Evolutionary conservation across 2,329 filamentous ascomycete genomes (phyloP).

Genomic region (Zelopaecilomyces penicillatus): DNA sequence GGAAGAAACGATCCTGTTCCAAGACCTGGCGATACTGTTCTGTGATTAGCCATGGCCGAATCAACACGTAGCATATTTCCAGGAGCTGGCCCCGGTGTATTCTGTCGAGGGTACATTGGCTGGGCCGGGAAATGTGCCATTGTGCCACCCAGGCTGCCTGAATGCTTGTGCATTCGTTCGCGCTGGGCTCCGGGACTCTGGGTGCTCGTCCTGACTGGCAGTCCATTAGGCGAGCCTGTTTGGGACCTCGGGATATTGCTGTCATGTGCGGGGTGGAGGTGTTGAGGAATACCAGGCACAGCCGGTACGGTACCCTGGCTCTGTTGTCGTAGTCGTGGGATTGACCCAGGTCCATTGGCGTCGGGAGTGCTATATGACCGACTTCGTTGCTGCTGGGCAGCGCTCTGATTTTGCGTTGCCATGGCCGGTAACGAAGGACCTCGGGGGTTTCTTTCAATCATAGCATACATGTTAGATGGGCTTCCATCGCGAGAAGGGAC

Average conservation of each 20-base stretch:
- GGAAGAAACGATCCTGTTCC: conserved; percentile 22
- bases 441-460: conserved; percentile 57
- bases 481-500: conserved; percentile 71
- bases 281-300: conserved; percentile 68
- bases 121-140: conserved; percentile 50
- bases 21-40: conserved; percentile 40
- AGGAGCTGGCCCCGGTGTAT: conserved; percentile 29
- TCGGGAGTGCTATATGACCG: conserved; percentile 94
- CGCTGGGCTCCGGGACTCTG: conserved; percentile 63
- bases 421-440: conserved; percentile 74
- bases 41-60: conserved; percentile 29
- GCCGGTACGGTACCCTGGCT: conserved; percentile 53
- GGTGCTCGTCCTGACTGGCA: conserved; percentile 60
- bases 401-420: conserved; percentile 46
- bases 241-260: conserved; percentile 66
- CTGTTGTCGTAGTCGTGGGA: conserved; percentile 47
- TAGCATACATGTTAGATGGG: conserved; percentile 55
- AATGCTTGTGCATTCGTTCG: conserved; percentile 45
- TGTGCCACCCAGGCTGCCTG: conserved; percentile 40
- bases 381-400: conserved; percentile 61
- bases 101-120: conserved; percentile 43
- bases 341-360: conserved; percentile 61
- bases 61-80: conserved; percentile 30
- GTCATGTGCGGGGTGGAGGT: conserved; percentile 55
- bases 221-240: conserved; percentile 66